Evolutionary conservation across 2,329 filamentous ascomycete genomes (phyloP).

Genomic region (Cryphonectria carpinicola): DNA sequence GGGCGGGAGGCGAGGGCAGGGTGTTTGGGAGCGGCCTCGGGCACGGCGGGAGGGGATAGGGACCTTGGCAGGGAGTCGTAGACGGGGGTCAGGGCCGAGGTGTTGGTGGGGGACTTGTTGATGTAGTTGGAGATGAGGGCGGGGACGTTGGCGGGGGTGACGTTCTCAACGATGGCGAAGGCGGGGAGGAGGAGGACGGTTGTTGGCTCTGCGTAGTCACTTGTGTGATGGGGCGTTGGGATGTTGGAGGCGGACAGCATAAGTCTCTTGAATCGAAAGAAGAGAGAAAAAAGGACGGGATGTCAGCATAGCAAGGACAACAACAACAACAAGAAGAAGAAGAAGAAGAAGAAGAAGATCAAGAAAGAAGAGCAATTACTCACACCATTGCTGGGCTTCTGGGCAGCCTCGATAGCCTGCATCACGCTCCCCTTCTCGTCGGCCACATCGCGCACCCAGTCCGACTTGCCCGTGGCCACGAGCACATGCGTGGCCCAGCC

Average conservation of each 20-base stretch:
- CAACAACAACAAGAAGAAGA: too few species aligned
- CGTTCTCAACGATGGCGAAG: conserved; percentile 81
- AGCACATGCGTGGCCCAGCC: conserved; percentile 89
- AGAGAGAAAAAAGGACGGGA: not conserved
- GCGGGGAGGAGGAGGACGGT: conserved; percentile 82
- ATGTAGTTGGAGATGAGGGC: conserved; percentile 73
- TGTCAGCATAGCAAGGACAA: not conserved
- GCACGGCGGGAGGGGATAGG: conserved; percentile 34
- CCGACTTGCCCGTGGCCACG: conserved; percentile 92
- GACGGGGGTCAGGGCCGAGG: conserved; percentile 57
- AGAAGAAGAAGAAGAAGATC: conserved; percentile 36
- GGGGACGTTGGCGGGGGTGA: conserved; percentile 74
- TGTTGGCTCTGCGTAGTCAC: conserved; percentile 70
- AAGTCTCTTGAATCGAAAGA: conserved; percentile 62
- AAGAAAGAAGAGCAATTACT: not conserved
- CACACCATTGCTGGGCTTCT: conserved; percentile 70
- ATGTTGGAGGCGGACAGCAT: conserved; percentile 95
- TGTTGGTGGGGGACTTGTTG: conserved; percentile 74
- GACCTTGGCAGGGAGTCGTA: conserved; percentile 41
- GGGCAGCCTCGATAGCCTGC: conserved; percentile 68
- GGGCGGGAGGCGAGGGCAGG: conserved; percentile 54
- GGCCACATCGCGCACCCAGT: conserved; percentile 88
- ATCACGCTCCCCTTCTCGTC: conserved; percentile 88
- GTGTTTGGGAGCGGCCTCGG: conserved; percentile 37
- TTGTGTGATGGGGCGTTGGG: conserved; percentile 70